These are phyloP conservation scores for Colletotrichum sp. DNA, from an alignment of 2,329 filamentous ascomycete genomes.

Conservation along the genomic window DNA sequence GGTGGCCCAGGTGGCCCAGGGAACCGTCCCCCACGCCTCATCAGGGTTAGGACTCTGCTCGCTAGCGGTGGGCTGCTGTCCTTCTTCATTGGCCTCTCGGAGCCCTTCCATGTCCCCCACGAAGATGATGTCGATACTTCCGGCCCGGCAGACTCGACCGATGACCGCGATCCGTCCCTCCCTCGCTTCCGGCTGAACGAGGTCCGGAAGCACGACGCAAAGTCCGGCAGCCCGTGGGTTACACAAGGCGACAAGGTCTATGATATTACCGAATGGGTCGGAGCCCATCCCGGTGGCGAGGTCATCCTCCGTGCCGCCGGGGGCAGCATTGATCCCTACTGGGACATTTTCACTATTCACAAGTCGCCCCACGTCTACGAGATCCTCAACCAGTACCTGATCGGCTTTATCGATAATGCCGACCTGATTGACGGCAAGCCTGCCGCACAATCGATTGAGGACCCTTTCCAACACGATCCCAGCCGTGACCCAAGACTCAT, in stretches of 20 bases:
- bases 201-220: conserved; percentile 56
- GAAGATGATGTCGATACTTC: conserved; percentile 1
- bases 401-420: conserved; percentile 63
- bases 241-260: conserved; percentile 70
- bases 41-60: conserved; percentile 11
- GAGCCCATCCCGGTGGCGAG: conserved; percentile 69
- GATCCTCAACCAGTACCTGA: conserved; percentile 68
- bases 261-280: conserved; percentile 73
- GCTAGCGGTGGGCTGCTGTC: conserved; percentile 23
- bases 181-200: conserved; percentile 57
- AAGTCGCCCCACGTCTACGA: conserved; percentile 69
- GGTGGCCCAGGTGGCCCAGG: neutral
- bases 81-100: conserved; percentile 20
- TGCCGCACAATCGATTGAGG: conserved; percentile 59
- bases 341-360: conserved; percentile 75
- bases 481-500: conserved; percentile 55
- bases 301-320: conserved; percentile 72
- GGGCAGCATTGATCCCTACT: conserved; percentile 69
- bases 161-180: conserved; percentile 43
- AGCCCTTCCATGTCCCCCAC: conserved; percentile 10
- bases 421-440: conserved; percentile 66
- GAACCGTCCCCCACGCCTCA: neutral
- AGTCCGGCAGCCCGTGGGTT: conserved; percentile 65
- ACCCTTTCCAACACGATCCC: conserved; percentile 64
- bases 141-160: conserved; percentile 15